Evolutionary conservation across 345 rosid genomes (phyloP), one percentile per base, ranked within the genome.

Genomic region (Hypericum perforatum): DNA sequence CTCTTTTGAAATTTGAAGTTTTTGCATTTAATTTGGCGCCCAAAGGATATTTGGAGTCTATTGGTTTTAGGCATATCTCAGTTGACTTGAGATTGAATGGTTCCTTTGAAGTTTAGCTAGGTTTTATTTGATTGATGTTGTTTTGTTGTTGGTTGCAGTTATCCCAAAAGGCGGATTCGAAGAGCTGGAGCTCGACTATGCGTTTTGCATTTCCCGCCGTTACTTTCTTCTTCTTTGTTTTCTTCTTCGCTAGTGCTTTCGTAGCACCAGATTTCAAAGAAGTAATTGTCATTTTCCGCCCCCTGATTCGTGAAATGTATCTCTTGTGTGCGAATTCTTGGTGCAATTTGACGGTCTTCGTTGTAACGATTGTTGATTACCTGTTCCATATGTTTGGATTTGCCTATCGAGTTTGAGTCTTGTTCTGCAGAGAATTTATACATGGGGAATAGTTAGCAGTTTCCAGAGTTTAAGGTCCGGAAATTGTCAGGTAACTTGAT

Each of bases 401-500:
- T 11, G 11, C 16, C 16, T 36, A 11, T 8, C 12, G 11, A 14
- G 14, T 15, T 50, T 49, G 36, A 45, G 54, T 59, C 11, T 39
- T 6, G n/a, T 52, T 59, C 37, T 68, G 64, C 82, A 82, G 89
- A 75, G 58, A 52, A 16, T 71, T 11, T 62, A 65, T 12, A 49
- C 56, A 54, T 68, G 78, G 78, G 59, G 61, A 9, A 71, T 63
- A 37, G n/a, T n/a, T n/a, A n/a, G n/a, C n/a, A 58, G 39, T 62
- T 62, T 56, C 12, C 60, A 56, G 11, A 56, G 45, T 43, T 12
- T 61, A 29, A 70, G 48, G 37, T 49, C 60, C 53, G 15, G 16
- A 13, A 67, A 51, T 54, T 79, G 89, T 57, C 53, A 78, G 70
- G 90, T 82, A 57, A 46, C 70, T 0, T 0, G 9, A 11, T 29